Evolutionary conservation across 106 monocot genomes (phyloP).

Genomic region (Acorus calamus): DNA sequence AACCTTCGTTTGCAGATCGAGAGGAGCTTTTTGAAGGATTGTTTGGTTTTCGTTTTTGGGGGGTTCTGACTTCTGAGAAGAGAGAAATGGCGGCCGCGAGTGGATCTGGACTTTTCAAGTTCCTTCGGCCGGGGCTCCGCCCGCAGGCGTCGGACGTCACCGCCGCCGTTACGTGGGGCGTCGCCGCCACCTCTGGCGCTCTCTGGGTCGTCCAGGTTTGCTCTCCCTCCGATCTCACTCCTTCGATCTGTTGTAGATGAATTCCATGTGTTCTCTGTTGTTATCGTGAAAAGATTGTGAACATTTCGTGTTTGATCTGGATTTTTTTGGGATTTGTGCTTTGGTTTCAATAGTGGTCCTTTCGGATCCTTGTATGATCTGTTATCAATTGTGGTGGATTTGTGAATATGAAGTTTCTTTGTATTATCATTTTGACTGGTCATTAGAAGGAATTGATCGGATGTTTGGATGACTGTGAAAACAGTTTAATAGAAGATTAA

Average conservation of each 20-base stretch:
- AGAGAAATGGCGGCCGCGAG: background rate
- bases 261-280: no score
- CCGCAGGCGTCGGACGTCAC: conserved; percentile 13
- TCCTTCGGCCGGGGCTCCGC: conserved; percentile 18
- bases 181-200: conserved; percentile 18
- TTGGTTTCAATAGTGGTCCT: background rate
- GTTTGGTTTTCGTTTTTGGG: no score
- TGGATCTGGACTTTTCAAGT: conserved; percentile 19
- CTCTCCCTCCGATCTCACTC: background rate
- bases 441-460: no score
- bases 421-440: no score
- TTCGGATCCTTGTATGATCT: background rate
- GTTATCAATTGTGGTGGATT: background rate
- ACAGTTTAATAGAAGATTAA: no score
- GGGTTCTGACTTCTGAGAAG: no score
- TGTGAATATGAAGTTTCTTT: no score
- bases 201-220: conserved; percentile 24
- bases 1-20: no score
- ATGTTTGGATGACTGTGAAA: no score
- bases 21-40: no score
- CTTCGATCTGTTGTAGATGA: no score
- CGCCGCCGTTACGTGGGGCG: conserved; percentile 18
- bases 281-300: no score
- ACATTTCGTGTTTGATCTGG: background rate
- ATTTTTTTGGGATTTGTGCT: background rate